These are phyloP conservation scores for Yarrowia porcina DNA, from an alignment of 805 yeast species.

Conservation along the genomic window DNA sequence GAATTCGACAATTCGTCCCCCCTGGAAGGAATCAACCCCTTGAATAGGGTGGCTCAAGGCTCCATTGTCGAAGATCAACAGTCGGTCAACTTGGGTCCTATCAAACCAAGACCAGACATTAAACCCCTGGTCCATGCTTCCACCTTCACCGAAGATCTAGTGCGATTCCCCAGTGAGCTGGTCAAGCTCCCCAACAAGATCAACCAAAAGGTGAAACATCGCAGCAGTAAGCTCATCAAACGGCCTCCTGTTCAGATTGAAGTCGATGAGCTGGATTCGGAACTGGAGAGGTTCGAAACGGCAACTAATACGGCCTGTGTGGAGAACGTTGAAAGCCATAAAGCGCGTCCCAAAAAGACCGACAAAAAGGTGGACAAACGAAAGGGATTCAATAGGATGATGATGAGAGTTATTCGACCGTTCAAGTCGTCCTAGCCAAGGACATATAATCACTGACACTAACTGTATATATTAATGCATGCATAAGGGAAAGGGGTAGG, in stretches of 20 bases:
- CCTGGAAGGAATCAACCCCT: neutral
- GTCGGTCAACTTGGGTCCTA: neutral
- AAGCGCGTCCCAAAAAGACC: neutral
- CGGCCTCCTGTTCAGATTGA: neutral
- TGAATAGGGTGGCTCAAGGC: neutral
- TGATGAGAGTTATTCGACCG: neutral
- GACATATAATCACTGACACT: neutral
- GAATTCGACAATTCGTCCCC: slow-evolving; percentile 7
- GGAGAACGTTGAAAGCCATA: neutral
- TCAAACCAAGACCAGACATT: neutral
- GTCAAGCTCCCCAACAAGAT: slow-evolving; percentile 11
- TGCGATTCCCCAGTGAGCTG: neutral
- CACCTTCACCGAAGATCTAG: neutral
- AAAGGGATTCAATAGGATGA: slow-evolving; percentile 9
- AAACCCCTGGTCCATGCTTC: neutral
- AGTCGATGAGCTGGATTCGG: neutral
- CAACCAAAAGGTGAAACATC: slow-evolving; percentile 1
- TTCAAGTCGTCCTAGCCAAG: neutral
- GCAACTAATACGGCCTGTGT: slow-evolving; percentile 1
- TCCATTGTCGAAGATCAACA: neutral
- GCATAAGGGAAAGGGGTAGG: neutral
- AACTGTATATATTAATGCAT: slow-evolving; percentile 12
- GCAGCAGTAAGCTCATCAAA: neutral
- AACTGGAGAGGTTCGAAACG: slow-evolving; percentile 7
- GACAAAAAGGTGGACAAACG: neutral